phyloP scores from a whole-genome alignment of 306 rosid genomes.

The Cicer pinnatifidum region DNA sequence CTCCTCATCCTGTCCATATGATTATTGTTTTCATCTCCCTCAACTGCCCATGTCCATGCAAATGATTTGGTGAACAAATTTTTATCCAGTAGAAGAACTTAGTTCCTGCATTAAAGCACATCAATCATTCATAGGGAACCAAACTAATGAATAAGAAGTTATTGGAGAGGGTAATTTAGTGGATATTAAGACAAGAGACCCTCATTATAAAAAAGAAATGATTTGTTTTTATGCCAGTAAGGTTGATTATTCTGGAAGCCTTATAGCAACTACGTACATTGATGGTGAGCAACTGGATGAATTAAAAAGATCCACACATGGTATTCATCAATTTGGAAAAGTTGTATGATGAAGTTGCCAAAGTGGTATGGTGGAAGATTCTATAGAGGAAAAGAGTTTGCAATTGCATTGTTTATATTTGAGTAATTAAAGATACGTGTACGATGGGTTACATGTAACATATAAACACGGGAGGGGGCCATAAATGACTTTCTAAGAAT shows the following conservation, averaged over 20 bases:
- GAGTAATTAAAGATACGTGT: not conserved
- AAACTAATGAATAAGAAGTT: not conserved
- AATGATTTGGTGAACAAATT: not conserved
- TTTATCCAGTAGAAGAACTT: not conserved
- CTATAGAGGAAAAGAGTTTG: not conserved
- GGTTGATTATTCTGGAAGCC: slow-evolving; percentile 9
- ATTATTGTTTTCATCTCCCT: not conserved
- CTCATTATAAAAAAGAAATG: not conserved
- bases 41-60: slow-evolving; percentile 9
- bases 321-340: slow-evolving; percentile 20
- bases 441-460: not conserved
- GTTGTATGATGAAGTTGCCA: not conserved
- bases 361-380: slow-evolving; percentile 3
- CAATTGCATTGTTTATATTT: not conserved
- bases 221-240: not conserved
- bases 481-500: not conserved
- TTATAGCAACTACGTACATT: not conserved
- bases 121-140: not conserved
- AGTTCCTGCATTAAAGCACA: not conserved
- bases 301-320: not conserved
- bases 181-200: slow-evolving; percentile 3
- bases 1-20: not conserved
- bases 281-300: not conserved
- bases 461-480: not conserved
- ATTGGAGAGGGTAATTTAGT: not conserved